Conservation (phyloP, 116 monocot genomes). For the Dioscorea cayenensis region DNA sequence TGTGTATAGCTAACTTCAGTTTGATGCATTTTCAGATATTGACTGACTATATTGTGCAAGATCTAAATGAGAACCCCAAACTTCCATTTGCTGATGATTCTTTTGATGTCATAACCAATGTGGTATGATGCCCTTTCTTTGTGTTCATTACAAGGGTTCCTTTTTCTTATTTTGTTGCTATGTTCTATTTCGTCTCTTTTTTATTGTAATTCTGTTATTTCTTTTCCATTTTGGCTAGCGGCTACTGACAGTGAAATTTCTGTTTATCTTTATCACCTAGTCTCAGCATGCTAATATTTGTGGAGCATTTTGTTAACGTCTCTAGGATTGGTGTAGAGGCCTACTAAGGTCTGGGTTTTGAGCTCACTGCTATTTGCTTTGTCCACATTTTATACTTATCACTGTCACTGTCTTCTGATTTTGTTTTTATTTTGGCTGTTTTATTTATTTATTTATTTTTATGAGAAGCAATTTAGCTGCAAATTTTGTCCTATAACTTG, state of each 20-base stretch:
- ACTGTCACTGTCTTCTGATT: no score
- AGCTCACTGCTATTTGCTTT: no score
- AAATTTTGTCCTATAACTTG: no score
- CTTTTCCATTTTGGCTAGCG: not conserved
- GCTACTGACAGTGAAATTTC: not conserved
- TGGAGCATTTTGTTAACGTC: not conserved
- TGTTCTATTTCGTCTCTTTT: no score
- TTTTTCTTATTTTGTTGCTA: no score
- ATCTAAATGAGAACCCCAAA: constrained; percentile 78
- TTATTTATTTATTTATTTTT: no score
- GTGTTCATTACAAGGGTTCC: not conserved
- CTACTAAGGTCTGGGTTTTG: not conserved
- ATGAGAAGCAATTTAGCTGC: no score
- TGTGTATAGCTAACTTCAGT: no score
- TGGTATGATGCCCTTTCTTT: constrained; percentile 38
- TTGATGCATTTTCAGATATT: constrained; percentile 52
- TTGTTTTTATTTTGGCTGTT: no score
- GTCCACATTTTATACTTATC: no score
- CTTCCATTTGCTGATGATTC: constrained; percentile 80
- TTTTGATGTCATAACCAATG: constrained; percentile 90
- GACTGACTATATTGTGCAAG: constrained; percentile 84
- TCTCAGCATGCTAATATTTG: not conserved
- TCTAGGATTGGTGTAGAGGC: not conserved
- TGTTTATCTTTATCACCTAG: not conserved
- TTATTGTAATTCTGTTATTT: no score